Evolutionary conservation across 331 rosid species (phyloP), one percentile per base, ranked within the genome.

Genomic region (Arachis monticola): DNA sequence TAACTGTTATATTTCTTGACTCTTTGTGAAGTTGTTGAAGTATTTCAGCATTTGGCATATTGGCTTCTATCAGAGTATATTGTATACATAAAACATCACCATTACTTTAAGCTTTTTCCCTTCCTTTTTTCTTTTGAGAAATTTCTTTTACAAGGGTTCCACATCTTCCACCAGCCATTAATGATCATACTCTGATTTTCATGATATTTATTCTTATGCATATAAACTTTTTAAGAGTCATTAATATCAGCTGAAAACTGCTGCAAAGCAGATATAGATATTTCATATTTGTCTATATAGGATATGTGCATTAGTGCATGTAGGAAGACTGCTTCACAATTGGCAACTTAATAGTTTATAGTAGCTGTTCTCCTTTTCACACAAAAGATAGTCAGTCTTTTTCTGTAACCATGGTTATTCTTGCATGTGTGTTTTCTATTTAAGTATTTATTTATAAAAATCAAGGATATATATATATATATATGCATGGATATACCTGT

Each of bases 151-250:
- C 48, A 5, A 5, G 13, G 72, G 40, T 67, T 44, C 65, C n/a
- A 56, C 58, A 55, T 11, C 38, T 68, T 42, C 56, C 45, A 5
- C 17, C 53, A 67, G 27, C 8, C 42, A 40, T 22, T 48, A 75
- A 77, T 68, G 69, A 50, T 10, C 31, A 3, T 48, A 64, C 58
- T n/a, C 58, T 52, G 17, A 3, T 12, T 75, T 65, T 58, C 59
- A 12, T 1, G 6, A 42, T 64, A 41, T 64, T 41, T n/a, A 46
- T 42, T 12, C 64, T 74, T 10, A 46, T 30, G 38, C 8, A 64
- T 65, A 53, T 59, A 10, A 12, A 27, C 17, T 41, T 2, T 5
- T 41, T 11, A 11, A 42, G 65, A 75, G 60, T 31, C 65, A 41
- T 32, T 52, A 52, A 8, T 64, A 42, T 64, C 68, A 48, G 42